Percentiles rank a stretch among this genome's conserved stretches.
Conservation (phyloP, 108 stramenopile species). For the Cyclostephanos invisitatus region DNA sequence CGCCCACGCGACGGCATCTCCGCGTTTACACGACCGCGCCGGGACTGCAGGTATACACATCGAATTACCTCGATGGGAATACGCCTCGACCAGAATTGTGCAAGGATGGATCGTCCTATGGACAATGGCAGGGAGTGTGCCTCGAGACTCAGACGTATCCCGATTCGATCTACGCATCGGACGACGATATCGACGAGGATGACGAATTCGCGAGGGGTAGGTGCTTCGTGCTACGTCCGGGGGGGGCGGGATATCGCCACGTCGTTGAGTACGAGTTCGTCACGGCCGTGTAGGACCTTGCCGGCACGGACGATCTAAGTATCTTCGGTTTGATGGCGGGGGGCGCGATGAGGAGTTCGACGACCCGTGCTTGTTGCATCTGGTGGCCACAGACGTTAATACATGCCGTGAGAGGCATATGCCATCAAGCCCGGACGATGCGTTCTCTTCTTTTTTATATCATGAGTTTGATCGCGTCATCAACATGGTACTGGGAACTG, state of each 20-base stretch:
- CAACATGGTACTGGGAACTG: too few relatives aligned
- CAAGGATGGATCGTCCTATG: slow-evolving; percentile 54
- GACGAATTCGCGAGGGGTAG: slow-evolving; percentile 58
- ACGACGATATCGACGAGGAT: slow-evolving; percentile 7
- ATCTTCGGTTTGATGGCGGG: background rate
- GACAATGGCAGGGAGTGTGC: slow-evolving; percentile 74
- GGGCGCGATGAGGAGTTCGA: too few relatives aligned
- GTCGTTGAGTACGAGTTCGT: slow-evolving; percentile 25
- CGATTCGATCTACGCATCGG: slow-evolving; percentile 52
- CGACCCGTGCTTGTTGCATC: too few relatives aligned
- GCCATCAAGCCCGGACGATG: too few relatives aligned
- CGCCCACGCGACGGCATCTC: slow-evolving; percentile 46
- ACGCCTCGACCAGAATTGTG: slow-evolving; percentile 31
- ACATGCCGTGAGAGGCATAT: too few relatives aligned
- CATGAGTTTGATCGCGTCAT: too few relatives aligned
- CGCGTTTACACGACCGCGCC: slow-evolving; percentile 71
- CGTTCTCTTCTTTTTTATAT: too few relatives aligned
- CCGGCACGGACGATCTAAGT: background rate
- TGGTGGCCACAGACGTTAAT: too few relatives aligned
- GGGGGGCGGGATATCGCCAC: slow-evolving; percentile 56
- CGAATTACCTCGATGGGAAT: slow-evolving; percentile 66
- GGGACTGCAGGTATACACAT: slow-evolving; percentile 88
- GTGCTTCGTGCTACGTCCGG: slow-evolving; percentile 65
- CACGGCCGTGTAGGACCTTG: background rate
- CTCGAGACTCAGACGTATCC: slow-evolving; percentile 90